Percentiles rank a stretch among this genome's conserved stretches.
These are phyloP conservation scores for Andrographis paniculata DNA, from an alignment of 305 asterid species.

Conservation along the genomic window DNA sequence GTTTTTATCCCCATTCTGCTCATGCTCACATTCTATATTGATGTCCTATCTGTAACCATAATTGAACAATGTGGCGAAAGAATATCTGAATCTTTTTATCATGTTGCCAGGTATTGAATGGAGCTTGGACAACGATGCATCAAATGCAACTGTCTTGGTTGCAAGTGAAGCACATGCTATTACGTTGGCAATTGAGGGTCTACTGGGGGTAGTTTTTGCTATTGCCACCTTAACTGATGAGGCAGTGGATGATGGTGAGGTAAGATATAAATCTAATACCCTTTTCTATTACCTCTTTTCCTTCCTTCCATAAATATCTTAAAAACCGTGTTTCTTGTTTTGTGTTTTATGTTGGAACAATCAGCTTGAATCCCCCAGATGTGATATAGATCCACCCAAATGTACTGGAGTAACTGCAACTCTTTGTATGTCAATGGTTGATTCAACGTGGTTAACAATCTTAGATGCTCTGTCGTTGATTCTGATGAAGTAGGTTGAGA, in stretches of 20 bases:
- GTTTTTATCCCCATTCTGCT: slow-evolving; percentile 14
- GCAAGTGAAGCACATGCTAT: slow-evolving; percentile 99
- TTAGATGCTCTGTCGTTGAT: slow-evolving; percentile 91
- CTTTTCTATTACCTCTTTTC: slow-evolving; percentile 12
- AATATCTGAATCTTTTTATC: slow-evolving; percentile 17
- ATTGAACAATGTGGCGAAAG: slow-evolving; percentile 13
- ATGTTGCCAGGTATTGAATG: slow-evolving; percentile 79
- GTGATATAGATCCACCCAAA: slow-evolving; percentile 64
- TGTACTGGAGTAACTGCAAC: slow-evolving; percentile 62
- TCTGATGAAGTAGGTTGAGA: slow-evolving; percentile 62
- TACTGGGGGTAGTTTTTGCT: slow-evolving; percentile 87
- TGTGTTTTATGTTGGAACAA: slow-evolving; percentile 31
- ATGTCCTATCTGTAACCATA: slow-evolving; percentile 9
- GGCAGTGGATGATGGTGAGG: slow-evolving; percentile 96
- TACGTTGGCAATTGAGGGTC: slow-evolving; percentile 92
- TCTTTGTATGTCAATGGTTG: slow-evolving; percentile 84
- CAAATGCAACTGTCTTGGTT: slow-evolving; percentile 90
- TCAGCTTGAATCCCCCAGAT: slow-evolving; percentile 91
- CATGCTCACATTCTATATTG: slow-evolving; percentile 13
- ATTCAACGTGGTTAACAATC: slow-evolving; percentile 84
- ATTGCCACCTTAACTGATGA: slow-evolving; percentile 97
- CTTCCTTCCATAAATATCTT: slow-evolving; percentile 14
- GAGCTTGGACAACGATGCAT: slow-evolving; percentile 97
- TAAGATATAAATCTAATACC: slow-evolving; percentile 23
- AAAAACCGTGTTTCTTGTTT: slow-evolving; percentile 20